These are phyloP conservation scores for Penicillium sclerotiorum DNA, from an alignment of 2,329 filamentous ascomycete genomes.

Conservation along the genomic window DNA sequence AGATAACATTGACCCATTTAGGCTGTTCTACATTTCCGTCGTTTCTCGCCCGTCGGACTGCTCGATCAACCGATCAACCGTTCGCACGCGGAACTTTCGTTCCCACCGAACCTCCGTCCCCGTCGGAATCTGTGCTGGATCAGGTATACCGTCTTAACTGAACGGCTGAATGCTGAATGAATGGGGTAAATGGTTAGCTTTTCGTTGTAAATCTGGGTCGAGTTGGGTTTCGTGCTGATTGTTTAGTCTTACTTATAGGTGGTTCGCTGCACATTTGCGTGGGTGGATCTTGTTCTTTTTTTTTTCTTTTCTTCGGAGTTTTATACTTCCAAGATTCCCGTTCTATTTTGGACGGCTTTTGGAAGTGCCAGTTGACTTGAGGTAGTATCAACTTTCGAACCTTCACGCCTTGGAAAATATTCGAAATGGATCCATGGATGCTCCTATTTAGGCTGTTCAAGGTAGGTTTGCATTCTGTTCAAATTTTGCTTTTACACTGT, in stretches of 20 bases:
- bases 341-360: neutral
- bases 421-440: too few relatives aligned
- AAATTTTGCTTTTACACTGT: neutral
- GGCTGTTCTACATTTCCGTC: neutral
- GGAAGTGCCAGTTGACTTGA: neutral
- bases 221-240: neutral
- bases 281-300: slow-evolving; percentile 6
- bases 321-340: neutral
- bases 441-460: too few relatives aligned
- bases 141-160: neutral
- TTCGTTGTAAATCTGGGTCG: neutral
- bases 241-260: slow-evolving; percentile 1
- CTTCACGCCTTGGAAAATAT: neutral
- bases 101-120: slow-evolving; percentile 22
- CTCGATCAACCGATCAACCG: slow-evolving; percentile 11
- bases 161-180: neutral
- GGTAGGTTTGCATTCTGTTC: neutral
- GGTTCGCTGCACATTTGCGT: neutral
- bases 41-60: slow-evolving; percentile 9
- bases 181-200: slow-evolving; percentile 10
- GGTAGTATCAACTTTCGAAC: neutral
- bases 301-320: neutral
- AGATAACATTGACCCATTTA: neutral
- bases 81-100: slow-evolving; percentile 23
- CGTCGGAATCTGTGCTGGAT: neutral